phyloP scores from a whole-genome alignment of 305 asterid genomes.

The Rubia tinctorum region DNA sequence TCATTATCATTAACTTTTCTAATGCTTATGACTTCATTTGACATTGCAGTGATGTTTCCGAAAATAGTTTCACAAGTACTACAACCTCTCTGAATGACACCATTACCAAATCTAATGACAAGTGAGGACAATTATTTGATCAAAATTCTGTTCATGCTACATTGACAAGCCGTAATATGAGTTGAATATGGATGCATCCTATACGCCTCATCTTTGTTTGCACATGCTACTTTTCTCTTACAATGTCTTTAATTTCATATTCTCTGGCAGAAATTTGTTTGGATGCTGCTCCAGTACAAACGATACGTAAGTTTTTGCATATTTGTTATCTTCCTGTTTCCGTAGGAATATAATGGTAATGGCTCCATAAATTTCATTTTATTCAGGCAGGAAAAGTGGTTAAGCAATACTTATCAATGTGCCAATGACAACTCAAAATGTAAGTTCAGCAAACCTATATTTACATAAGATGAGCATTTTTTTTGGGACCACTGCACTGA shows the following conservation, averaged over 20 bases:
- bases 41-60: not conserved
- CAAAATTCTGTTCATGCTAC: no score
- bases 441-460: not conserved
- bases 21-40: not conserved
- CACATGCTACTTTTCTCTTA: not conserved
- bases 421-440: not conserved
- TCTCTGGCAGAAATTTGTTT: conserved; percentile 2
- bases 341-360: not conserved
- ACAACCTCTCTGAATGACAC: not conserved
- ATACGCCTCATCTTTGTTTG: not conserved
- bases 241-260: no score
- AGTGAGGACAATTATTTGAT: not conserved
- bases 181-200: no score
- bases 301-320: not conserved
- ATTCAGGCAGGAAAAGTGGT: not conserved
- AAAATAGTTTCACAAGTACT: not conserved
- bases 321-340: no score
- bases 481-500: no score
- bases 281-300: conserved; percentile 7
- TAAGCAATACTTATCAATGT: not conserved
- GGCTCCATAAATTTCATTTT: not conserved
- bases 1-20: no score
- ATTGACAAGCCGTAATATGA: no score
- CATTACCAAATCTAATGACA: not conserved
- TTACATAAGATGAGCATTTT: no score